Conservation (phyloP, 176 grass and related monocot species). For the Juncus inflexus region DNA sequence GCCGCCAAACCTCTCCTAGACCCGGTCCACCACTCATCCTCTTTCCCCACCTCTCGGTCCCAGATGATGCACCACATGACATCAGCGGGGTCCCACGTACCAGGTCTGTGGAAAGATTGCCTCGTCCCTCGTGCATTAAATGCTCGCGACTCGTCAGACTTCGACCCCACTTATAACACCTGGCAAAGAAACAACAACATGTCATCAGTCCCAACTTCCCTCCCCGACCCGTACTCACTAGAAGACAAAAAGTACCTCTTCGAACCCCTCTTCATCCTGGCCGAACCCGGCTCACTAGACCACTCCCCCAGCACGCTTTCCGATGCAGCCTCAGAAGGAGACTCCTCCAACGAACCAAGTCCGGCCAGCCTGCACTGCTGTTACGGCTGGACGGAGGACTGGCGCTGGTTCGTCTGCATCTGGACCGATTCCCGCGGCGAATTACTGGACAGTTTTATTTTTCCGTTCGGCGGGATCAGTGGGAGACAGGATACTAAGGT, state of each 20-base stretch:
- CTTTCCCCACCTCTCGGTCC: conserved; percentile 44
- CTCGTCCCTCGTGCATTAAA: conserved; percentile 54
- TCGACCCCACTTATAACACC: conserved; percentile 76
- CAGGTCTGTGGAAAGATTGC: conserved; percentile 87
- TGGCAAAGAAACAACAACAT: conserved; percentile 59
- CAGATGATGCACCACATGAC: conserved; percentile 73
- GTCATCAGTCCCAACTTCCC: conserved; percentile 63
- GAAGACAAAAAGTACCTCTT: conserved; percentile 89
- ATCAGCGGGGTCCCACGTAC: conserved; percentile 44
- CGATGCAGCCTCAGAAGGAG: conserved; percentile 43
- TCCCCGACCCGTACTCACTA: conserved; percentile 55
- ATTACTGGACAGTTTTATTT: conserved; percentile 77
- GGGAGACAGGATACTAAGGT: conserved; percentile 95
- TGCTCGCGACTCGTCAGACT: conserved; percentile 70
- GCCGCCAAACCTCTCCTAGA: conserved; percentile 34
- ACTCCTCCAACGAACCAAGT: neutral
- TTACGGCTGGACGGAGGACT: conserved; percentile 98
- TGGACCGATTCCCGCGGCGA: conserved; percentile 98
- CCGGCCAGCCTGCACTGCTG: conserved; percentile 83
- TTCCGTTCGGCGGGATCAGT: conserved; percentile 95
- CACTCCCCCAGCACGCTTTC: conserved; percentile 43
- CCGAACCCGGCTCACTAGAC: conserved; percentile 71
- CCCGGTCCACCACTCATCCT: conserved; percentile 59
- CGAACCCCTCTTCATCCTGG: conserved; percentile 91
- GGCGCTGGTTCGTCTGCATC: conserved; percentile 94